Conservation (phyloP, 2,329 filamentous ascomycete genomes). For the Fusarium metavorans region DNA sequence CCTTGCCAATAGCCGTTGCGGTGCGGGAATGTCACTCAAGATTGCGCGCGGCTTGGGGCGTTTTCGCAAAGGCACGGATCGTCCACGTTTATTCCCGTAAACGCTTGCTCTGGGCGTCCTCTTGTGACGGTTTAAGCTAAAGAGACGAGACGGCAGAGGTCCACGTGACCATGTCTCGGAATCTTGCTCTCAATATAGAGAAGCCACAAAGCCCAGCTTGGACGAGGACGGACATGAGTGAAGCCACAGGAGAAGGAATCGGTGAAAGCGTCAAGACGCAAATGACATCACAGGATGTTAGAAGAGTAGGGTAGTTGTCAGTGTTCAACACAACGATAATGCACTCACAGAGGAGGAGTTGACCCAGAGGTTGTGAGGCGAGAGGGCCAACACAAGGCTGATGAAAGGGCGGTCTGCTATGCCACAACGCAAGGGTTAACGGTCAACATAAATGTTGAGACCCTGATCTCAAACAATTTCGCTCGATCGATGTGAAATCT, state of each 20-base stretch:
- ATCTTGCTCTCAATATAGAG: background rate
- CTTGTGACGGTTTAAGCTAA: background rate
- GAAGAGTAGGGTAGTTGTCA: background rate
- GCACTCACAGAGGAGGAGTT: background rate
- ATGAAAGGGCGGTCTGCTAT: background rate
- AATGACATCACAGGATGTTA: slow-evolving; percentile 10
- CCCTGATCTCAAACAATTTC: background rate
- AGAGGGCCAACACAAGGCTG: background rate
- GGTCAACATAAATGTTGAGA: background rate
- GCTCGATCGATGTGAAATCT: background rate
- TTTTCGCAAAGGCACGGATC: slow-evolving; percentile 23
- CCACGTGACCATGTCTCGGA: background rate
- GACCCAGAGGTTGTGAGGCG: background rate
- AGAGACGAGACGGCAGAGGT: background rate
- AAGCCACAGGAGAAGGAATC: slow-evolving; percentile 20
- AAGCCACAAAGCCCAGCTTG: slow-evolving; percentile 8
- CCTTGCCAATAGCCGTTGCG: slow-evolving; percentile 10
- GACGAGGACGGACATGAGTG: slow-evolving; percentile 4
- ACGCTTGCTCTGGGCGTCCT: background rate
- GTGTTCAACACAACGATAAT: background rate
- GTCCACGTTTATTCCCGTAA: slow-evolving; percentile 8
- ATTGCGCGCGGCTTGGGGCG: background rate
- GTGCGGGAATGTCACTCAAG: background rate
- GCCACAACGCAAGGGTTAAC: background rate
- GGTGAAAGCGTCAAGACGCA: slow-evolving; percentile 6